These are phyloP conservation scores for Geotrichum siamense DNA, from an alignment of 1,139 yeast genomes.

Conservation along the genomic window DNA sequence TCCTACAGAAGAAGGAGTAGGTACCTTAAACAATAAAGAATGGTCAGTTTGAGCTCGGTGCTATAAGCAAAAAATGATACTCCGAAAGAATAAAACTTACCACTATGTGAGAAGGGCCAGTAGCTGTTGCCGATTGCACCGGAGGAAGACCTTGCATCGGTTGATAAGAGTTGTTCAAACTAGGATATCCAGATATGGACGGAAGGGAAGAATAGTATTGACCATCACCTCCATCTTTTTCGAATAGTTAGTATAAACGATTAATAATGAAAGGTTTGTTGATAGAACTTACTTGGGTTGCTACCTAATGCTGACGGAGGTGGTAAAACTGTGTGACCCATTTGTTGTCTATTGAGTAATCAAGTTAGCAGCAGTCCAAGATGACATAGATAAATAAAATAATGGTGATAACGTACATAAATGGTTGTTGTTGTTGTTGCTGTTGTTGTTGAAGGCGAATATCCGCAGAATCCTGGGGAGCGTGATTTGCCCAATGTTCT, in stretches of 20 bases:
- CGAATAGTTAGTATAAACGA: background rate
- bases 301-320: constrained; percentile 27
- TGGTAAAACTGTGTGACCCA: constrained; percentile 30
- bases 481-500: constrained; percentile 17
- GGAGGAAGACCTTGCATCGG: constrained; percentile 21
- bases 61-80: background rate
- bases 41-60: background rate
- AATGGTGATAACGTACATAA: constrained; percentile 21
- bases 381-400: background rate
- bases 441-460: constrained; percentile 6
- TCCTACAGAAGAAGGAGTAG: constrained; percentile 13
- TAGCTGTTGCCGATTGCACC: constrained; percentile 18
- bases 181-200: constrained; percentile 41
- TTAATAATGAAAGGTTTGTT: background rate
- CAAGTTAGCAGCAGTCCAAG: background rate
- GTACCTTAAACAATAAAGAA: constrained; percentile 7
- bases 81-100: too few species aligned
- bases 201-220: constrained; percentile 46
- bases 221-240: constrained; percentile 11
- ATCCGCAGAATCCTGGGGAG: constrained; percentile 11
- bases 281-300: constrained; percentile 20
- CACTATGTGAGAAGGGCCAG: constrained; percentile 13
- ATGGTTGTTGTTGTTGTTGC: too few species aligned
- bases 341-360: constrained; percentile 21
- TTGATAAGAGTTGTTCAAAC: constrained; percentile 8